Percentiles rank a stretch among this genome's conserved stretches.
Evolutionary conservation across 106 monocot species (phyloP).

Genomic region (Acorus gramineus): DNA sequence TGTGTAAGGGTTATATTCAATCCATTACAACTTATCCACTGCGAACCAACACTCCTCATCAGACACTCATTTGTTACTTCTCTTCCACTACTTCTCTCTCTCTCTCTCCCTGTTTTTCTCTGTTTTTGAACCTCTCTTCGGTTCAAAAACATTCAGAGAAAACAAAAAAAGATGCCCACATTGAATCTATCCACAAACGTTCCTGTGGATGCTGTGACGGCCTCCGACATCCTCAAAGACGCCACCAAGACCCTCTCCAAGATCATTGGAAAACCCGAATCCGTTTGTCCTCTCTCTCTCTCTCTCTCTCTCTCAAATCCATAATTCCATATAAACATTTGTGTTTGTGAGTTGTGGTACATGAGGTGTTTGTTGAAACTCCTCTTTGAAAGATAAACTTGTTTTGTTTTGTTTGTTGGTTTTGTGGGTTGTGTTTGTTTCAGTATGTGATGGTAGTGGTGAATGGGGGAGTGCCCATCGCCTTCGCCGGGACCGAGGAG

Average conservation of each 20-base stretch:
- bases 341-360: neutral
- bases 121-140: no score
- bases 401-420: neutral
- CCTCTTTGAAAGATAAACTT: neutral
- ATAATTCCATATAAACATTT: neutral
- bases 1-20: no score
- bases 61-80: no score
- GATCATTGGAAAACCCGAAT: constrained; percentile 92
- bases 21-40: no score
- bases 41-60: no score
- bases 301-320: neutral
- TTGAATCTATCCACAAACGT: constrained; percentile 75
- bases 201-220: constrained; percentile 70
- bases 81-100: no score
- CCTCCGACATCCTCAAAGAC: constrained; percentile 85
- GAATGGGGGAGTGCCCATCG: constrained; percentile 76
- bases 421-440: neutral
- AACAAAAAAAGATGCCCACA: constrained; percentile 46
- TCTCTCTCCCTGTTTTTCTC: no score
- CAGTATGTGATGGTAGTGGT: constrained; percentile 89
- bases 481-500: constrained; percentile 69
- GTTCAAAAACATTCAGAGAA: neutral
- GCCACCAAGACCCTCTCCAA: constrained; percentile 57
- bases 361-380: constrained; percentile 20
- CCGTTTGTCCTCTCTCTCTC: constrained; percentile 23